phyloP scores from a whole-genome alignment of 805 yeast genomes.

The Candida manassasensis region DNA sequence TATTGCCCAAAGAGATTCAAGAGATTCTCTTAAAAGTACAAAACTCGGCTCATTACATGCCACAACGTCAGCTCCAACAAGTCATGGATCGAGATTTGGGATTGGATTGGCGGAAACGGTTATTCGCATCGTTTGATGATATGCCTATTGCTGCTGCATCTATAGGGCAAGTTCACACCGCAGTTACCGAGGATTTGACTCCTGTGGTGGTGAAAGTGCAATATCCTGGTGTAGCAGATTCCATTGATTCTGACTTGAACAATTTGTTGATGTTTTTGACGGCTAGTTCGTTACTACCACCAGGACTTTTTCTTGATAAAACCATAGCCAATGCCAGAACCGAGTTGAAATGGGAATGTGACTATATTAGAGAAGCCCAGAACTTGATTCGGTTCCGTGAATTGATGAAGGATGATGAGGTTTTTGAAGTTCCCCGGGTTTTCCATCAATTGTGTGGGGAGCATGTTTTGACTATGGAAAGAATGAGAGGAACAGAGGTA shows the following conservation, averaged over 20 bases:
- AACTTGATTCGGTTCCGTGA: conserved; percentile 65
- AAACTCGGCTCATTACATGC: conserved; percentile 96
- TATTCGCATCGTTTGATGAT: conserved; percentile 72
- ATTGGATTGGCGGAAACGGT: conserved; percentile 62
- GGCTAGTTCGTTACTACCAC: conserved; percentile 83
- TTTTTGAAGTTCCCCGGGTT: conserved; percentile 77
- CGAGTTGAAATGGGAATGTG: conserved; percentile 97
- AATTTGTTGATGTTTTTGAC: conserved; percentile 76
- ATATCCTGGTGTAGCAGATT: conserved; percentile 92
- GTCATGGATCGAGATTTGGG: conserved; percentile 76
- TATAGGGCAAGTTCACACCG: conserved; percentile 93
- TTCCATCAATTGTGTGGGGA: conserved; percentile 72
- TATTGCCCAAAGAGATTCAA: conserved; percentile 82
- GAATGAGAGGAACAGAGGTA: conserved; percentile 77
- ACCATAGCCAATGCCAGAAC: conserved; percentile 90
- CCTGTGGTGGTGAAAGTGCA: conserved; percentile 93
- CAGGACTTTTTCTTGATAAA: conserved; percentile 85
- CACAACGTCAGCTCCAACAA: conserved; percentile 77
- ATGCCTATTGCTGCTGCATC: conserved; percentile 94
- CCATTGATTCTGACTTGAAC: conserved; percentile 91
- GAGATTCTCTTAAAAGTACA: conserved; percentile 79
- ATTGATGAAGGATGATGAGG: conserved; percentile 51
- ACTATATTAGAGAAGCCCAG: conserved; percentile 83
- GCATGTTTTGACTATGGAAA: conserved; percentile 85
- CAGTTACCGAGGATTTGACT: conserved; percentile 59